Evolutionary conservation across 352 stramenopile genomes (phyloP), one percentile per base, ranked within the genome.

Genomic region (Elongisporangium anandrum): DNA sequence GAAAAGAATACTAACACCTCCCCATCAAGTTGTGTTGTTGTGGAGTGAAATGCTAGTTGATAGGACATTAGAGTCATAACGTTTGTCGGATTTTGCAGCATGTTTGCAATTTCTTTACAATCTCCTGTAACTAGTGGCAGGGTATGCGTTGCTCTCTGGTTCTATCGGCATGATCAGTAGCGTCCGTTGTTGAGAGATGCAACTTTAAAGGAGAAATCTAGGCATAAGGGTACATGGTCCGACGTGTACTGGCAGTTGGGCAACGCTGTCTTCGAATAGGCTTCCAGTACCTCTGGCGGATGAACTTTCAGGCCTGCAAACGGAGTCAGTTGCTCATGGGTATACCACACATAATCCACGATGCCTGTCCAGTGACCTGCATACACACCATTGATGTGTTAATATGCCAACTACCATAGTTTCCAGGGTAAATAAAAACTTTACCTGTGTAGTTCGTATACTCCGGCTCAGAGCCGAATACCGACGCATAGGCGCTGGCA

Each of bases 311-410:
- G 89, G 0, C 96, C 94, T 3, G 93, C 95, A 52, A 99, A 87
- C 22, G 97, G 90, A 55, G 87, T 92, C 55, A 99, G 70, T 66
- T 94, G 90, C 66, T 95, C 85, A 8, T 86, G 79, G 17, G 90
- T 97, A 81, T 98, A 98, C 96, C 97, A 99, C 64, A 99, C 96
- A 70, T 99, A 99, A 75, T 99, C 97, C 50, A 96, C 77, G 12
- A 97, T 86, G 38, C 97, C 97, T 52, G 90, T 95, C 90, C 98
- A 99, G 58, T 92, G 83, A 24, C 82, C 79, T 94, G 55, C 47
- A 45, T 17, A 45, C 34, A 45, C n/a, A n/a, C n/a, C n/a, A n/a
- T n/a, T n/a, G 2, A 6, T 17, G 10, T 45, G 34, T 45, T 9
- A 45, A 17, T 45, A 45, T 17, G 34, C 16, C 34, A 45, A 12